phyloP scores from a whole-genome alignment of 2,329 filamentous ascomycete genomes.

The Sodiomyces alkalinus region DNA sequence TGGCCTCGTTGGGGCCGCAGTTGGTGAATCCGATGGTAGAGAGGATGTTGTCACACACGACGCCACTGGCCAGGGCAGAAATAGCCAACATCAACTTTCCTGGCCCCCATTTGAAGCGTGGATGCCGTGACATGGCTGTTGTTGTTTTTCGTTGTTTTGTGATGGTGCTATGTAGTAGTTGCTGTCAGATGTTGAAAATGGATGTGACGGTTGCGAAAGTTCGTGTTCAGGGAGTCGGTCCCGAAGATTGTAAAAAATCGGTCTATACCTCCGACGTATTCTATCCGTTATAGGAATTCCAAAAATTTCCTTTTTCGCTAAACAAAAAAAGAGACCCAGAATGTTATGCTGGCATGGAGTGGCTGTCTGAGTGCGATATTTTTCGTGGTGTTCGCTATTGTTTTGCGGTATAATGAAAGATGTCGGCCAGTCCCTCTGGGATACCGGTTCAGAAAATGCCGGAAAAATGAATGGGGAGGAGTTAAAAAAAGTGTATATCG shows the following conservation, averaged over 20 bases:
- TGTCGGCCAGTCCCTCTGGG: neutral
- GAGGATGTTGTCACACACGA: constrained; percentile 55
- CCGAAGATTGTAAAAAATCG: too few relatives aligned
- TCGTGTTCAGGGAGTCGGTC: too few relatives aligned
- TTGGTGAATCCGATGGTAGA: constrained; percentile 67
- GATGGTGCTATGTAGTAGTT: too few relatives aligned
- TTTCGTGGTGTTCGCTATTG: neutral
- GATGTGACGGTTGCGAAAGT: too few relatives aligned
- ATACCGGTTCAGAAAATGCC: neutral
- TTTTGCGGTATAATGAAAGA: neutral
- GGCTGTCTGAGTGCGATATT: too few relatives aligned
- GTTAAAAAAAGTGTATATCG: neutral
- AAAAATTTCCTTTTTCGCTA: too few relatives aligned
- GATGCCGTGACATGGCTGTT: neutral
- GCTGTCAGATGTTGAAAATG: neutral
- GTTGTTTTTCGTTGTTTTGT: neutral
- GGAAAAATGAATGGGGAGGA: constrained; percentile 4
- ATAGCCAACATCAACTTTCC: too few relatives aligned
- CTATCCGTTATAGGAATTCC: too few relatives aligned
- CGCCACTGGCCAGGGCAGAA: constrained; percentile 25
- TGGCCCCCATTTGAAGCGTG: too few relatives aligned
- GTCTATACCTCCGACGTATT: too few relatives aligned
- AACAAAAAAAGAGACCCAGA: too few relatives aligned
- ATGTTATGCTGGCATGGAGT: too few relatives aligned
- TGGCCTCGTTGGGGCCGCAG: constrained; percentile 35